Evolutionary conservation across 768 basidiomycete genomes (phyloP).

Genomic region (Gyrodon lividus): DNA sequence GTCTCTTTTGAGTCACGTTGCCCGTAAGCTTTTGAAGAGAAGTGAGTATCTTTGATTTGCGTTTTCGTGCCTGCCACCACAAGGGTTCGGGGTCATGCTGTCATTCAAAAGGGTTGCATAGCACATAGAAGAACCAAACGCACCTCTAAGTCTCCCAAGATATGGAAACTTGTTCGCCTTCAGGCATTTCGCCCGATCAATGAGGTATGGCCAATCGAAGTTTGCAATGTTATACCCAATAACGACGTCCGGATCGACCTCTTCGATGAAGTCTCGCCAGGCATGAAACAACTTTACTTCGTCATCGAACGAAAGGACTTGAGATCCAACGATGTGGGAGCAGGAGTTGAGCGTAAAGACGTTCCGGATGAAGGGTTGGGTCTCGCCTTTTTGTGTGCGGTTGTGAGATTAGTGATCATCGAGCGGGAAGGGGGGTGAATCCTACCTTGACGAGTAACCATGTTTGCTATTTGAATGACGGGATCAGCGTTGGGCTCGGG

Average conservation of each 20-base stretch:
- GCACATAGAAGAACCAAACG: conserved; percentile 6
- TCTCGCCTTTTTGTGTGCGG: conserved; percentile 61
- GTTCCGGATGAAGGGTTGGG: conserved; percentile 92
- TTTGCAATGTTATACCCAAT: conserved; percentile 94
- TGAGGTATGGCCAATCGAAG: conserved; percentile 96
- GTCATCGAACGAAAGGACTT: conserved; percentile 80
- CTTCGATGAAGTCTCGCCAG: conserved; percentile 90
- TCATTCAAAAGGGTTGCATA: not conserved
- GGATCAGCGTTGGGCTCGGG: conserved; percentile 90
- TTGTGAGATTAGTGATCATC: conserved; percentile 3
- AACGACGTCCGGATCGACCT: conserved; percentile 92
- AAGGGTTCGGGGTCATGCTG: conserved; percentile 3
- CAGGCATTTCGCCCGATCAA: conserved; percentile 87
- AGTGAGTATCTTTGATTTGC: conserved; percentile 90
- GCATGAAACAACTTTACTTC: conserved; percentile 71
- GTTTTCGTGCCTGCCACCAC: conserved; percentile 60
- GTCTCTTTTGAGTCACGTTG: conserved; percentile 97
- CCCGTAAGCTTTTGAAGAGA: conserved; percentile 97
- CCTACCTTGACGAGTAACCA: conserved; percentile 96
- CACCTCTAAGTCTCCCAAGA: conserved; percentile 77
- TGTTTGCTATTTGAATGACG: conserved; percentile 98
- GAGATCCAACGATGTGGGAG: conserved; percentile 95
- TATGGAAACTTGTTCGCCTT: conserved; percentile 67
- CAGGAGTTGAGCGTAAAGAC: conserved; percentile 95
- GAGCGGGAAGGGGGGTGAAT: not conserved